Evolutionary conservation across 2,329 filamentous ascomycete species (phyloP).

Genomic region (Venturia effusa): DNA sequence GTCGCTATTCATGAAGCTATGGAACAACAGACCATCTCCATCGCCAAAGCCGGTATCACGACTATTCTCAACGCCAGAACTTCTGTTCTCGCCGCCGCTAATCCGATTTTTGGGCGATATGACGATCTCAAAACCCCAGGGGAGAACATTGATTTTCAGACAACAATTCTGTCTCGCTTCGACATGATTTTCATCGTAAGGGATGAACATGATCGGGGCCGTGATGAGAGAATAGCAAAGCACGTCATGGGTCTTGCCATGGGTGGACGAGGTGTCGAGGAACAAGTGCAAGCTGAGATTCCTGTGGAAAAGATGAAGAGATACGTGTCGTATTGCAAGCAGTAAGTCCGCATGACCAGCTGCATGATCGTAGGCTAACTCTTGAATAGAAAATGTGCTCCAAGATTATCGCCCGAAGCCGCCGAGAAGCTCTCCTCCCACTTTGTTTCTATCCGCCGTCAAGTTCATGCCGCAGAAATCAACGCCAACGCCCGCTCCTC

Average conservation of each 20-base stretch:
- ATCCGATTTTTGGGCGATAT: conserved; percentile 95
- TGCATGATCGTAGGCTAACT: conserved; percentile 22
- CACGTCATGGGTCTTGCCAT: conserved; percentile 98
- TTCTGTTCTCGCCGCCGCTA: conserved; percentile 88
- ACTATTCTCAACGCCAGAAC: conserved; percentile 95
- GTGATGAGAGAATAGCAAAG: conserved; percentile 86
- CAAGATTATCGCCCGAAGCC: conserved; percentile 78
- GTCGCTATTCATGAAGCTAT: conserved; percentile 99
- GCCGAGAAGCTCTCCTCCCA: conserved; percentile 94
- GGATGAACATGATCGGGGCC: conserved; percentile 80
- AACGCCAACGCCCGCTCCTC: conserved; percentile 83
- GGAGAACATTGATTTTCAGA: conserved; percentile 99
- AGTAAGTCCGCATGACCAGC: conserved; percentile 44
- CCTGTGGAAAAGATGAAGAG: conserved; percentile 94
- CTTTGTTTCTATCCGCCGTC: conserved; percentile 90
- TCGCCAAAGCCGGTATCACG: conserved; percentile 96
- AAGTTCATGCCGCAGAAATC: conserved; percentile 84
- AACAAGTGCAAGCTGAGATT: conserved; percentile 77
- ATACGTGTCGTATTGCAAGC: conserved; percentile 95
- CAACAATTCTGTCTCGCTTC: conserved; percentile 93
- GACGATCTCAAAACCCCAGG: conserved; percentile 96
- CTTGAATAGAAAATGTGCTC: conserved; percentile 65
- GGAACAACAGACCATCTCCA: conserved; percentile 99
- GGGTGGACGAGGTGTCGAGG: conserved; percentile 73
- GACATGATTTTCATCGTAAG: conserved; percentile 99